Percentiles rank a stretch among this genome's conserved stretches.
phyloP scores from a whole-genome alignment of 2,329 filamentous ascomycete genomes.

The Seiridium cupressi region DNA sequence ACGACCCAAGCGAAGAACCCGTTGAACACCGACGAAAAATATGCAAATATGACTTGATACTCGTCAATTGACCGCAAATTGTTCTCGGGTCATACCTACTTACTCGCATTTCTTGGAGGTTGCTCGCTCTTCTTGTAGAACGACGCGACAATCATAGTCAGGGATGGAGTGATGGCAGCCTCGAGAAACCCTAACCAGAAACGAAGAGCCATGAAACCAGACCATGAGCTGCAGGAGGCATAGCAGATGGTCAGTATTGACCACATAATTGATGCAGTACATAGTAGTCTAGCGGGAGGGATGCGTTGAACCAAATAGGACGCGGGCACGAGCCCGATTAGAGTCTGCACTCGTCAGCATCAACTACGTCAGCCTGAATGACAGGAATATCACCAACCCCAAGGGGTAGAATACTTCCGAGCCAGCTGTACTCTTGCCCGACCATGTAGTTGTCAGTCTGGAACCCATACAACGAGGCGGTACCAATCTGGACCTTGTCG shows the following conservation, averaged over 20 bases:
- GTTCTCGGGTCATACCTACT: neutral
- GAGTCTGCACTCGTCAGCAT: conserved; percentile 1
- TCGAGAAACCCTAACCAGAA: conserved; percentile 35
- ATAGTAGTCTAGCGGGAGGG: conserved; percentile 24
- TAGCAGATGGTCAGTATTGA: conserved; percentile 25
- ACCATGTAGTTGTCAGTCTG: conserved; percentile 28
- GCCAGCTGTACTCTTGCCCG: conserved; percentile 30
- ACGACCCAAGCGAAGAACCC: conserved; percentile 26
- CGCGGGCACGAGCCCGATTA: conserved; percentile 21
- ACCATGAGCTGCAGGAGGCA: conserved; percentile 23
- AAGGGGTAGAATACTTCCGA: conserved; percentile 27
- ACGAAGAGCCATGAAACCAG: conserved; percentile 29
- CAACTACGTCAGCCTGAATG: neutral
- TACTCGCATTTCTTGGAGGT: conserved; percentile 29
- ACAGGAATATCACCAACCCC: conserved; percentile 16
- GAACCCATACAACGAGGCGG: conserved; percentile 32
- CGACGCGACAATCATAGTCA: conserved; percentile 32
- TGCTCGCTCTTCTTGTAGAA: conserved; percentile 37
- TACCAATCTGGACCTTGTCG: conserved; percentile 31
- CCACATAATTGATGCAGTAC: conserved; percentile 25
- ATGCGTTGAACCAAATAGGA: conserved; percentile 25
- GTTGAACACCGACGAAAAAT: conserved; percentile 26
- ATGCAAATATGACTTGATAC: conserved; percentile 29
- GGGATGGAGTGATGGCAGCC: conserved; percentile 29
- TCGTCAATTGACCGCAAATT: neutral